phyloP scores from a whole-genome alignment of 169 alveolate genomes.

The Sarcocystis neurona region DNA sequence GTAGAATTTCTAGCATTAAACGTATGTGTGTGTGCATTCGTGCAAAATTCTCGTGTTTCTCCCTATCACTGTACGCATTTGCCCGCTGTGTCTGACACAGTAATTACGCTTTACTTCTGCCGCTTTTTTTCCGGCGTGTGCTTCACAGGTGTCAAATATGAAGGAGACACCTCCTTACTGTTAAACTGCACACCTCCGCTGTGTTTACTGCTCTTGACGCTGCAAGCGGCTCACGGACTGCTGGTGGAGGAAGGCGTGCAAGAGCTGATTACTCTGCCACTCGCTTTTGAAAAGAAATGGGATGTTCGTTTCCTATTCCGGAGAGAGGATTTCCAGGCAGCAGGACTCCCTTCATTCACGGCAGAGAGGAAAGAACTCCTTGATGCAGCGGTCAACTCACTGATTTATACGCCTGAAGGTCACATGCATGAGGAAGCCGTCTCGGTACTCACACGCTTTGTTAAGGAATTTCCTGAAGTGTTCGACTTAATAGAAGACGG shows the following conservation, averaged over 20 bases:
- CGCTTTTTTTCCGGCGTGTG: not conserved
- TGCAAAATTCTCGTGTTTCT: too few relatives aligned
- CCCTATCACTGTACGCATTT: too few relatives aligned
- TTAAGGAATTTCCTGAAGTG: conserved; percentile 34
- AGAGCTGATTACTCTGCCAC: not conserved
- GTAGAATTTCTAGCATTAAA: too few relatives aligned
- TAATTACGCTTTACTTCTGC: too few relatives aligned
- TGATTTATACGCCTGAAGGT: too few relatives aligned
- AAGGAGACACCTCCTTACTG: conserved; percentile 52
- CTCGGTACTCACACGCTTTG: too few relatives aligned
- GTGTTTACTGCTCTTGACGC: conserved; percentile 48
- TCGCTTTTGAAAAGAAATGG: conserved; percentile 36
- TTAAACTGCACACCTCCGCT: conserved; percentile 50
- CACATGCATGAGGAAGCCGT: too few relatives aligned
- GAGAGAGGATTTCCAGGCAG: conserved; percentile 23
- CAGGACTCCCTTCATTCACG: conserved; percentile 4
- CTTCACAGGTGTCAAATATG: not conserved
- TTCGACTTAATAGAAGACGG: not conserved
- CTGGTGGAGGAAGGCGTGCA: conserved; percentile 52
- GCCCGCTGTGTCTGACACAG: too few relatives aligned
- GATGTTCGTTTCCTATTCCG: conserved; percentile 9
- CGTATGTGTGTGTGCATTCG: too few relatives aligned
- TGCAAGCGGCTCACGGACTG: conserved; percentile 50
- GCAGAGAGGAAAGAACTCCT: too few relatives aligned
- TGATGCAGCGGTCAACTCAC: too few relatives aligned